Evolutionary conservation across 495 filamentous ascomycete genomes (phyloP), one percentile per base, ranked within the genome.

Genomic region (Aspergillus incahuasiensis): DNA sequence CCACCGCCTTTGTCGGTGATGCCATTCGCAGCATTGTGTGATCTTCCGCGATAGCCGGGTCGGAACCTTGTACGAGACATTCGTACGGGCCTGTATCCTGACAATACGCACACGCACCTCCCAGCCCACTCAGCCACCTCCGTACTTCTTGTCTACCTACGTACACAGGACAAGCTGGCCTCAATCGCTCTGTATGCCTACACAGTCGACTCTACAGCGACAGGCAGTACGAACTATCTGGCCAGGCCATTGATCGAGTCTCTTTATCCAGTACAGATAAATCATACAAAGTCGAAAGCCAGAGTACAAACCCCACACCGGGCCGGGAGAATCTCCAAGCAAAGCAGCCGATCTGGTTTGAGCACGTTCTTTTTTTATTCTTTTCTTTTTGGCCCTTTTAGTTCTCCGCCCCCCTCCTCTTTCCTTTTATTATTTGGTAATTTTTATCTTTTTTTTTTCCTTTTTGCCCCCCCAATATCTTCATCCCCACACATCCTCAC

Each of bases 21-120:
- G 25, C 24, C 25, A 32, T 35, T 35, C 28, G 9, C 40, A 43
- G 44, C 20, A 60, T 60, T 60, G 52, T 28, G 30, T 58, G 35
- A 44, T 61, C 57, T 53, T 60, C 63, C 63, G 63, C 63, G 63
- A 62, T 65, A 65, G 63, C 63, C 63, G 62, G 62, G 24, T 48
- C 38, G 51, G 50, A 55, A 47, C 35, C 55, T 47, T n/a, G 32
- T 35, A 35, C 32, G 8, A 15, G 8, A 35, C 32, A 35, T 12
- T 16, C n/a, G 38, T 35, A 35, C 13, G 4, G 32, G 6, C 32
- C 12, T 34, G 48, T 55, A 56, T 48, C 38, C 51, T 51, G 39
- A 34, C 43, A 54, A 57, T 54, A 63, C 58, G 54, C 54, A 50
- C 58, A 65, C 62, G 62, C 59, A 65, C 62, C 25, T 28, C 4